Evolutionary conservation across 2,329 filamentous ascomycete genomes (phyloP).

Genomic region (Claviceps africana): DNA sequence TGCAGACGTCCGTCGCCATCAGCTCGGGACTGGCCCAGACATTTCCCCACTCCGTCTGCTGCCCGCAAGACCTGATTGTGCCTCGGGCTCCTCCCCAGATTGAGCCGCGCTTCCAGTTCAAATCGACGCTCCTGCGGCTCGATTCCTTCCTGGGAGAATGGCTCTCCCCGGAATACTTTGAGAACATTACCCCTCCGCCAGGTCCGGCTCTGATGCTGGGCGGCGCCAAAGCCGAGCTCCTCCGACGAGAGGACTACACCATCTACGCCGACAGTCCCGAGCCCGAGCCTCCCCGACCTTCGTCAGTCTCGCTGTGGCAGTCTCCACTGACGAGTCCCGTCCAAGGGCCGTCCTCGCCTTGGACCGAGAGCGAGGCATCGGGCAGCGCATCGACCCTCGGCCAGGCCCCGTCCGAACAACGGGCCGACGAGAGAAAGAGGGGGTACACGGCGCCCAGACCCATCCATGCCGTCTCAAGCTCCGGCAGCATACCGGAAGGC

Average conservation of each 20-base stretch:
- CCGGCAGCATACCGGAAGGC: conserved; percentile 70
- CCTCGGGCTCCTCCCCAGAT: conserved; percentile 16
- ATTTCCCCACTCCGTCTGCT: conserved; percentile 18
- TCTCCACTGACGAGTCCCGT: conserved; percentile 16
- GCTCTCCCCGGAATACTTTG: conserved; percentile 87
- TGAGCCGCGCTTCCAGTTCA: conserved; percentile 20
- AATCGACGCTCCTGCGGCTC: conserved; percentile 57
- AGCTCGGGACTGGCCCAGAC: conserved; percentile 65
- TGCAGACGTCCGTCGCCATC: conserved; percentile 84
- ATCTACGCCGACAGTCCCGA: conserved; percentile 23
- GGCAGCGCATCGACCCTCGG: conserved; percentile 18
- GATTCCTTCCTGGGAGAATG: conserved; percentile 94
- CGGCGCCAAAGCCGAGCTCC: conserved; percentile 72
- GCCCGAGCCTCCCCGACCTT: conserved; percentile 11
- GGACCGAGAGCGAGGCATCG: conserved; percentile 14
- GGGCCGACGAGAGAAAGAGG: conserved; percentile 13
- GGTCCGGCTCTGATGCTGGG: conserved; percentile 77
- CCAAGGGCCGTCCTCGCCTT: conserved; percentile 9
- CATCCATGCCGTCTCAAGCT: conserved; percentile 67
- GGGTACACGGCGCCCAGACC: conserved; percentile 66
- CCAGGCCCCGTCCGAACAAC: conserved; percentile 18
- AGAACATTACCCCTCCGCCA: conserved; percentile 79
- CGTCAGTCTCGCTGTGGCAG: conserved; percentile 19
- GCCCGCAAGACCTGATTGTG: conserved; percentile 21
- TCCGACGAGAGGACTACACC: conserved; percentile 59